A percentile compares a stretch with the other conserved stretches of the same genome.
Conservation (phyloP, 768 basidiomycete genomes). For the Piloderma croceum region DNA sequence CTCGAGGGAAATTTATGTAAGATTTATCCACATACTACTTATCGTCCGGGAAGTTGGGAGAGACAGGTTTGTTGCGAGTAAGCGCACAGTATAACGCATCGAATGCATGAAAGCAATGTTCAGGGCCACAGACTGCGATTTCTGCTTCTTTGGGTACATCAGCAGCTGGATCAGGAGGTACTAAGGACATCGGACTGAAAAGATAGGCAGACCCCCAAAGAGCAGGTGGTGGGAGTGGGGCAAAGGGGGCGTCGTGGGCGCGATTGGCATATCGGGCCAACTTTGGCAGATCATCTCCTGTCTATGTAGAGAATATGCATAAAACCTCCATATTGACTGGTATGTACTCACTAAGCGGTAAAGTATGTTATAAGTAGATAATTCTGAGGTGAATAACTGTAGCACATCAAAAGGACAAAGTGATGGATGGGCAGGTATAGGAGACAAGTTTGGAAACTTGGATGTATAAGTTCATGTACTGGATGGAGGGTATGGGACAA, state of each 20-base stretch:
- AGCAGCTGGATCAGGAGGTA: slow-evolving; percentile 45
- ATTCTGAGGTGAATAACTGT: too few species aligned
- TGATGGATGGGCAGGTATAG: too few species aligned
- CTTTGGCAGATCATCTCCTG: too few species aligned
- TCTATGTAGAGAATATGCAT: too few species aligned
- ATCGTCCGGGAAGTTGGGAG: slow-evolving; percentile 61
- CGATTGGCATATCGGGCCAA: too few species aligned
- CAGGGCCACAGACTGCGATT: slow-evolving; percentile 51
- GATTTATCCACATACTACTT: slow-evolving; percentile 60
- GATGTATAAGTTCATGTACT: too few species aligned
- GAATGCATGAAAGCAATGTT: slow-evolving; percentile 80
- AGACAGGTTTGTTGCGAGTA: slow-evolving; percentile 47
- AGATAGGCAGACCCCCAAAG: slow-evolving; percentile 5
- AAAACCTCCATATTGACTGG: too few species aligned
- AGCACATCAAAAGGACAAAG: too few species aligned
- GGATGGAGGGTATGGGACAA: too few species aligned
- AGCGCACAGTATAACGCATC: slow-evolving; percentile 78
- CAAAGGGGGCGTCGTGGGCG: background rate
- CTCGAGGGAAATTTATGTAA: background rate
- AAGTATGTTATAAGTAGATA: too few species aligned
- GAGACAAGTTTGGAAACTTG: too few species aligned
- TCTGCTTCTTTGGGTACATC: slow-evolving; percentile 34
- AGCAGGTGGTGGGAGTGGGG: slow-evolving; percentile 2
- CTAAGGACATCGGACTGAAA: slow-evolving; percentile 46
- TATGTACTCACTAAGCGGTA: too few species aligned